Base-by-base conservation (phyloP, 352 stramenopile species). In the Globisporangium apiculatum region DNA sequence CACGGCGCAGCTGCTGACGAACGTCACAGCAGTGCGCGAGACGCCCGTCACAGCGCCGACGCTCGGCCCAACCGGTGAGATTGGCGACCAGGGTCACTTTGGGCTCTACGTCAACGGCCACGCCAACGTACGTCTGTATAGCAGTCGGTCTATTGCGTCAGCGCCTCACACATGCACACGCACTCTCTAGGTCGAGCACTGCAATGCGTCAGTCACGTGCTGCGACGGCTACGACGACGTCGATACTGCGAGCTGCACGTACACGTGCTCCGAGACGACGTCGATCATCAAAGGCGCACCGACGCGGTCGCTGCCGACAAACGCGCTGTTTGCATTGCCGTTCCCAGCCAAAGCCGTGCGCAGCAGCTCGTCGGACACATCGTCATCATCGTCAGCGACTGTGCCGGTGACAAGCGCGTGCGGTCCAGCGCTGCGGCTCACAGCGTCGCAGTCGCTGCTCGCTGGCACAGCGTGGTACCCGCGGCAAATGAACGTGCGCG, bases 101-200 rank as follows among this genome's bases (percentile, higher is more conserved):
- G 94, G 92, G 1, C 64, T 98, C 35, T 76, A 86, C 51, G 67
- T 98, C 9, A 91, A 97, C 43, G 92, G 91, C 6, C 74, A 93
- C 54, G 71, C 91, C 0, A 82, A 97, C 49, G 72, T 87, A 70
- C 47, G 57, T 64, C 31, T 35, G 5, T 5, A 18, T 12, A 8
- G 18, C 9, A 52, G n/a, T 38, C 48, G 35, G 17, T 18, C 46
- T 9, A 17, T 51, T 14, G 45, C 5, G 9, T 9, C 24, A 31
- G 24, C 24, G 24, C 24, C 2, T 41, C 38, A 42, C 38, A 42
- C 38, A 42, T 11, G 10, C 38, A 7, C 38, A 42, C 38, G 10
- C 10, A 42, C 38, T 51, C 10, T 48, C 38, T 64, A 94, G 77
- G 57, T 97, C 38, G 69, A 96, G 56, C 97, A 97, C 57, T 97